Percentiles rank a stretch among this genome's conserved stretches.
These are phyloP conservation scores for Colletotrichum sp. DNA, from an alignment of 2,329 filamentous ascomycete species.

Conservation along the genomic window DNA sequence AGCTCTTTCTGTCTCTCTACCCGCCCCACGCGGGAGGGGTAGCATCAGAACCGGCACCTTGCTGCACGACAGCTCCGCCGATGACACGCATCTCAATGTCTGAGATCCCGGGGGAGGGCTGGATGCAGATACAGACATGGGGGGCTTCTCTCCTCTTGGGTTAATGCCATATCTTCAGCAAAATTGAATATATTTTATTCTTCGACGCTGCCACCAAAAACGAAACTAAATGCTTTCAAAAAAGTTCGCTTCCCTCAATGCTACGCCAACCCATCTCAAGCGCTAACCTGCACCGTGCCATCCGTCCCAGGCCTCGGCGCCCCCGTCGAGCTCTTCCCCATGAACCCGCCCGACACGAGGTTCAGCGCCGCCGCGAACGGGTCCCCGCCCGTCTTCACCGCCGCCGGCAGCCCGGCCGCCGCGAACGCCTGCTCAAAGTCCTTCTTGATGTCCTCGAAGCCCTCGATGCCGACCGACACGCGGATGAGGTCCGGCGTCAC, in stretches of 20 bases:
- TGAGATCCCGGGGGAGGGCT: neutral
- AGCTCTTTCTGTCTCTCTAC: neutral
- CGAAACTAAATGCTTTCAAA: neutral
- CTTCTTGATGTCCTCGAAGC: slow-evolving; percentile 75
- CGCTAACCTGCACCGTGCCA: neutral
- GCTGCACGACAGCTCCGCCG: neutral
- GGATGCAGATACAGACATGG: neutral
- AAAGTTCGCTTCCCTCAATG: neutral
- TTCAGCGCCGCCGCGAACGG: slow-evolving; percentile 4
- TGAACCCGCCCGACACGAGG: slow-evolving; percentile 16
- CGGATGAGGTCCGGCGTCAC: slow-evolving; percentile 53
- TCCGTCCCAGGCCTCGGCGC: slow-evolving; percentile 15
- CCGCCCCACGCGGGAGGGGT: neutral
- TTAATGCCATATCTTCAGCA: neutral
- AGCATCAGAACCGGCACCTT: neutral
- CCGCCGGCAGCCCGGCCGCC: slow-evolving; percentile 4
- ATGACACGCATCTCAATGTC: neutral
- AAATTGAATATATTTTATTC: neutral
- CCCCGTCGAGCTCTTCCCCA: slow-evolving; percentile 13
- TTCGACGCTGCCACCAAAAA: neutral
- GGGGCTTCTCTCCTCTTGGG: neutral
- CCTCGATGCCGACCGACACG: slow-evolving; percentile 56
- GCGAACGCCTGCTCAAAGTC: slow-evolving; percentile 69
- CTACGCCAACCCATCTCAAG: neutral
- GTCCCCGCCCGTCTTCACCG: slow-evolving; percentile 5